These are phyloP conservation scores for Podila clonocystis DNA, from an alignment of 192 early-diverging fungal genomes.

Conservation along the genomic window DNA sequence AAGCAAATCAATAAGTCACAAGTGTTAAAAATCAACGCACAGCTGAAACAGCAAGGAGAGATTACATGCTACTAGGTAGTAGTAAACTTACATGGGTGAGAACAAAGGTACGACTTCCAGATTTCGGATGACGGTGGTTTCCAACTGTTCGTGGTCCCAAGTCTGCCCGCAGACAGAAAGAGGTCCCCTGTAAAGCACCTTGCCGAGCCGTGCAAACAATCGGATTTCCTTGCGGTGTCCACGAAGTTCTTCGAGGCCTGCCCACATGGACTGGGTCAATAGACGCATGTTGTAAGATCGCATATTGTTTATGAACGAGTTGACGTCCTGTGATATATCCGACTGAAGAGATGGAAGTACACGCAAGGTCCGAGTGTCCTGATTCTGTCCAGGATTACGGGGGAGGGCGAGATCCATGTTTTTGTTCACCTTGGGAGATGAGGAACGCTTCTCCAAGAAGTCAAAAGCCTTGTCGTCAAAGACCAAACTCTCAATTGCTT, in stretches of 20 bases:
- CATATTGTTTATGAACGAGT: conserved; percentile 6
- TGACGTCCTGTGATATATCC: neutral
- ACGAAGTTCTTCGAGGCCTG: conserved; percentile 26
- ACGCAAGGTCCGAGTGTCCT: neutral
- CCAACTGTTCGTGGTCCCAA: conserved; percentile 29
- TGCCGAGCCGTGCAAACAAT: conserved; percentile 28
- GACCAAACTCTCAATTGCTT: neutral
- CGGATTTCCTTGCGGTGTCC: conserved; percentile 46
- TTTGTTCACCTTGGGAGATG: neutral
- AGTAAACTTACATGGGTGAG: conserved; percentile 20
- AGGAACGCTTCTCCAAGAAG: neutral
- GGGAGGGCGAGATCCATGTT: neutral
- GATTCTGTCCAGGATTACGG: neutral
- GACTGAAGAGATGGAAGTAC: neutral
- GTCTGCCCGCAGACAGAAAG: neutral
- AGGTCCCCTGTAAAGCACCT: conserved; percentile 9
- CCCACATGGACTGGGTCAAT: conserved; percentile 13
- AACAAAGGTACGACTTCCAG: conserved; percentile 10
- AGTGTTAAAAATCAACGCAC: neutral
- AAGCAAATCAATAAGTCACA: neutral
- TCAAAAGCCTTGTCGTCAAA: neutral
- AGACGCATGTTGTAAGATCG: conserved; percentile 36
- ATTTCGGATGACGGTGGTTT: conserved; percentile 9
- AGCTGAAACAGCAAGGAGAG: neutral
- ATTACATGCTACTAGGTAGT: neutral